These are phyloP conservation scores for Pestalotiopsis sp. DNA, from an alignment of 2,329 filamentous ascomycete species.

Conservation along the genomic window DNA sequence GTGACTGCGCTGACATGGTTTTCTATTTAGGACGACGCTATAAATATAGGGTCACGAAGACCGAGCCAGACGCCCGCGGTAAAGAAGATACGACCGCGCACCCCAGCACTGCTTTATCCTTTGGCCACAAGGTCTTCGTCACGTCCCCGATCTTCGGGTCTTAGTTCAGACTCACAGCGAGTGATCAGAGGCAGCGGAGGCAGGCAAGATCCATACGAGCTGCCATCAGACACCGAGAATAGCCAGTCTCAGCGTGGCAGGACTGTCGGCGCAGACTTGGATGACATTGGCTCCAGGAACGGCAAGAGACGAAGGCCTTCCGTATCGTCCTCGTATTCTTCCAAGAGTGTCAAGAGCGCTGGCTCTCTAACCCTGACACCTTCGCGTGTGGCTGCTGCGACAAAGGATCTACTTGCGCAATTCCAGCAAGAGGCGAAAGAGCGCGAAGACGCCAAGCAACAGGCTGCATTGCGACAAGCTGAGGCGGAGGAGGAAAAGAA, in stretches of 20 bases:
- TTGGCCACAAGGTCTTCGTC: background rate
- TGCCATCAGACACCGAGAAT: slow-evolving; percentile 1
- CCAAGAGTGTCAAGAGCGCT: background rate
- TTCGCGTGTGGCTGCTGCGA: background rate
- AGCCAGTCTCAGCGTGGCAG: background rate
- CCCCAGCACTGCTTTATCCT: background rate
- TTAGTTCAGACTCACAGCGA: background rate
- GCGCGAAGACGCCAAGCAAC: background rate
- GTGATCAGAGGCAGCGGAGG: background rate
- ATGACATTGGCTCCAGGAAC: background rate
- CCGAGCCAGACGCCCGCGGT: background rate
- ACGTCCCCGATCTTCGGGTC: background rate
- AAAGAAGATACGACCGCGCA: background rate
- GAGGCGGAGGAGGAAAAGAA: background rate
- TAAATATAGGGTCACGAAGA: background rate
- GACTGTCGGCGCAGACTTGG: too few species aligned
- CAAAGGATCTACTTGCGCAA: background rate
- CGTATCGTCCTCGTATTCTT: background rate
- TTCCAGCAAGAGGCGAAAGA: background rate
- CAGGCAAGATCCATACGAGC: slow-evolving; percentile 7
- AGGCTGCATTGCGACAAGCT: background rate
- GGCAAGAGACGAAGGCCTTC: background rate
- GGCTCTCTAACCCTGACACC: background rate
- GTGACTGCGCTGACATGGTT: background rate
- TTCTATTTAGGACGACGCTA: background rate